These are phyloP conservation scores for Henckelia pumila DNA, from an alignment of 257 asterid genomes.

Conservation along the genomic window DNA sequence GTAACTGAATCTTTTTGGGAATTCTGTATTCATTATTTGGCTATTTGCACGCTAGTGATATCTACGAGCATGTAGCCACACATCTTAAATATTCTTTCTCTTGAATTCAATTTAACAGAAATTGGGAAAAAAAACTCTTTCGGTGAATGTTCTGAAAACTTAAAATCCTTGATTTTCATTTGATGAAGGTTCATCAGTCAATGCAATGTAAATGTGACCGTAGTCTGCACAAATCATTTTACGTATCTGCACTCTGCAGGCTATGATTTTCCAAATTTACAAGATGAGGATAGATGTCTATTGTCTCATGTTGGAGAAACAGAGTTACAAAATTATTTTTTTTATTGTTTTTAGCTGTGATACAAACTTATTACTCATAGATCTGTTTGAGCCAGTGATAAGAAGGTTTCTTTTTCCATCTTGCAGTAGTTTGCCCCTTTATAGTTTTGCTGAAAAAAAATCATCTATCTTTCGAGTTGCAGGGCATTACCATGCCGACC, in stretches of 20 bases:
- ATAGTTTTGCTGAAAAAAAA: too few relatives aligned
- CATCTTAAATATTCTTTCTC: constrained; percentile 4
- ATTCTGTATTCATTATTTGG: too few relatives aligned
- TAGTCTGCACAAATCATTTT: not conserved
- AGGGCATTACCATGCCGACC: not conserved
- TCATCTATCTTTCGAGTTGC: not conserved
- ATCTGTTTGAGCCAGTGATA: not conserved
- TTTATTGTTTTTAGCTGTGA: not conserved
- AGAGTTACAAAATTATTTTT: not conserved
- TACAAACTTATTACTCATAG: not conserved
- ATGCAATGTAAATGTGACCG: not conserved
- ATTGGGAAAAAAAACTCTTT: not conserved
- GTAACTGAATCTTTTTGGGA: too few relatives aligned
- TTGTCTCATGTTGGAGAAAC: not conserved
- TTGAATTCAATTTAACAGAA: not conserved
- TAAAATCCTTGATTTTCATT: not conserved
- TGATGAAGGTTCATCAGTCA: constrained; percentile 2
- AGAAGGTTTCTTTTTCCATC: not conserved
- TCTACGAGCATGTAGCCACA: not conserved
- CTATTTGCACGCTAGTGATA: too few relatives aligned
- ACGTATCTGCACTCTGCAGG: not conserved
- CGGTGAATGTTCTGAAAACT: constrained; percentile 11
- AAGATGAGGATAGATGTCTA: not conserved
- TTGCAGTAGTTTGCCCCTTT: not conserved
- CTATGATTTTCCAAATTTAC: not conserved